These are phyloP conservation scores for Aphanomyces invadans DNA, from an alignment of 352 stramenopile species.

Conservation along the genomic window DNA sequence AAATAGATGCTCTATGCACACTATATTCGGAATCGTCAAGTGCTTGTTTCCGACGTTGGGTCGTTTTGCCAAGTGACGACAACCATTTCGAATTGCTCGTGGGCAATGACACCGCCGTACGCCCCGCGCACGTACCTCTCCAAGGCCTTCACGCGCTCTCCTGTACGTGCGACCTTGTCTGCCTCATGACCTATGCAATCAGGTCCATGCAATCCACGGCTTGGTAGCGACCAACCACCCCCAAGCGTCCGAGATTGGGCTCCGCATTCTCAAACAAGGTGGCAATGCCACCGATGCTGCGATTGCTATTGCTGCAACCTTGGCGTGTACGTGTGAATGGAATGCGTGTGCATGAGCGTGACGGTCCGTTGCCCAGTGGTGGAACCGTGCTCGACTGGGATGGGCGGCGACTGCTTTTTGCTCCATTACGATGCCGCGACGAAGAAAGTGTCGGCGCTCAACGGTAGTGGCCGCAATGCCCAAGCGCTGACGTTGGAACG, in stretches of 20 bases:
- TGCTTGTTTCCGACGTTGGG: too few relatives aligned
- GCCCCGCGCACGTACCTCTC: background rate
- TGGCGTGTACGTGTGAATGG: conserved; percentile 36
- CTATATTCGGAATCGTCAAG: too few relatives aligned
- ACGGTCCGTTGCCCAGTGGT: too few relatives aligned
- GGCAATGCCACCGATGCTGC: conserved; percentile 94
- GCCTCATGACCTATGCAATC: background rate
- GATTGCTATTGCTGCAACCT: conserved; percentile 60
- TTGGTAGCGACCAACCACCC: conserved; percentile 93
- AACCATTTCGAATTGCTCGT: too few relatives aligned
- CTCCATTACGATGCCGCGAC: conserved; percentile 89
- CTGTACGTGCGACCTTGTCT: background rate
- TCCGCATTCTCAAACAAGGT: conserved; percentile 81
- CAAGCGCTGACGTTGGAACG: conserved; percentile 70
- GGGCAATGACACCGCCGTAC: background rate
- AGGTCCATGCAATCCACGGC: conserved; percentile 79
- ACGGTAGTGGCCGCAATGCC: conserved; percentile 87
- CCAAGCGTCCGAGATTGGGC: conserved; percentile 87
- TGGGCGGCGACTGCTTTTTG: conserved; percentile 92
- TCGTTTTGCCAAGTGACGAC: too few relatives aligned
- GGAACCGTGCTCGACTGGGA: conserved; percentile 70
- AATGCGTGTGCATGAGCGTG: conserved; percentile 44
- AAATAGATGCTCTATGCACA: background rate
- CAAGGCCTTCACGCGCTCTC: conserved; percentile 14
- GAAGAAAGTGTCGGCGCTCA: conserved; percentile 82